phyloP scores from a whole-genome alignment of 2,329 filamentous ascomycete species.

The Pseudogymnoascus sp. region DNA sequence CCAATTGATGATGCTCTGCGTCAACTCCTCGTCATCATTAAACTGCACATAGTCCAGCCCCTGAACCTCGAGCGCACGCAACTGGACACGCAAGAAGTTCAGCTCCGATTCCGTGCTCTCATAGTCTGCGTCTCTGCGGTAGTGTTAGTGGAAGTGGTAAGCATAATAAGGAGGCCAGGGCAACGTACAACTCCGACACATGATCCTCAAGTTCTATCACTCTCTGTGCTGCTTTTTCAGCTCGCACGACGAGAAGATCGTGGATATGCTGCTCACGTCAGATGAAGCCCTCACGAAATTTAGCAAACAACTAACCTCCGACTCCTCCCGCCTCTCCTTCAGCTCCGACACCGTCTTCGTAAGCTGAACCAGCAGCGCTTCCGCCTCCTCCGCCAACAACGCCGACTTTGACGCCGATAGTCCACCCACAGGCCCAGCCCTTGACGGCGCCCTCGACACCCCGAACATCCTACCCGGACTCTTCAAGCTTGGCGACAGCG shows the following conservation, averaged over 20 bases:
- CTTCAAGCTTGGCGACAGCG: constrained; percentile 18
- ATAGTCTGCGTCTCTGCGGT: constrained; percentile 45
- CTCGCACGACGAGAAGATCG: constrained; percentile 49
- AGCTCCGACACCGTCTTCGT: constrained; percentile 44
- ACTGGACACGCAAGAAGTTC: constrained; percentile 52
- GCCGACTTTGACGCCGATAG: constrained; percentile 20
- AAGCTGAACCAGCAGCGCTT: constrained; percentile 45
- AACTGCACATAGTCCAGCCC: constrained; percentile 41
- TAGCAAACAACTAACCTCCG: constrained; percentile 36
- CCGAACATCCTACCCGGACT: neutral
- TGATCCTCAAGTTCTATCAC: constrained; percentile 55
- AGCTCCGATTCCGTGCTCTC: constrained; percentile 53
- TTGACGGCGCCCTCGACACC: neutral
- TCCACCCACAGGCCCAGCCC: neutral
- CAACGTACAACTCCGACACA: constrained; percentile 47
- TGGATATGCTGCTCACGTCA: constrained; percentile 48
- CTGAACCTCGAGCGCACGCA: constrained; percentile 56
- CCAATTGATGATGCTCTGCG: constrained; percentile 53
- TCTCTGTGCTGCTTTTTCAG: constrained; percentile 49
- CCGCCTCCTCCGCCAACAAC: constrained; percentile 33
- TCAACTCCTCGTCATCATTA: constrained; percentile 48
- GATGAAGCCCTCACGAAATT: neutral
- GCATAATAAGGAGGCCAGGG: neutral
- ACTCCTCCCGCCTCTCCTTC: constrained; percentile 50
- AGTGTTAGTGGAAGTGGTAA: neutral